Evolutionary conservation across 2,329 filamentous ascomycete genomes (phyloP).

Genomic region (Aureobasidium sp.): DNA sequence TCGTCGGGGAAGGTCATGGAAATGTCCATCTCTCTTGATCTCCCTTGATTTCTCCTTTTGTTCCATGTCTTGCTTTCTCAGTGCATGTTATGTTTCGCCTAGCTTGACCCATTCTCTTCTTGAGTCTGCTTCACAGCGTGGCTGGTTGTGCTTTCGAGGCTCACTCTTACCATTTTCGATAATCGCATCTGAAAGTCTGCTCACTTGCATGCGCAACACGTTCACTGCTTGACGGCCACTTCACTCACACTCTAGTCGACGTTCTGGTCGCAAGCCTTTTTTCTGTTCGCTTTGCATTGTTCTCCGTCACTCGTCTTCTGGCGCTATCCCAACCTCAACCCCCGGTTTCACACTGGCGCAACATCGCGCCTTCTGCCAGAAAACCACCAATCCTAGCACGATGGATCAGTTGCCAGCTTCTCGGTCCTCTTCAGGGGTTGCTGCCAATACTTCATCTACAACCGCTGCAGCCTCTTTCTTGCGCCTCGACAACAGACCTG

Average conservation of each 20-base stretch:
- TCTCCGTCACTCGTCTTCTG: neutral
- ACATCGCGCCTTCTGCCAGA: neutral
- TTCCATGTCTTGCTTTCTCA: neutral
- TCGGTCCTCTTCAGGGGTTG: neutral
- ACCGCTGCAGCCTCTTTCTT: neutral
- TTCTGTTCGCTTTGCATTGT: neutral
- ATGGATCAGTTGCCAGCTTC: neutral
- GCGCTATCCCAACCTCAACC: neutral
- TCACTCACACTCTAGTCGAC: neutral
- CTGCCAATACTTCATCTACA: neutral
- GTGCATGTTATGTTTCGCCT: neutral
- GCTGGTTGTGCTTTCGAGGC: neutral
- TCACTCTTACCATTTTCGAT: neutral
- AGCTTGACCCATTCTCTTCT: neutral
- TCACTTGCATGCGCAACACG: neutral
- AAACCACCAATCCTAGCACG: neutral
- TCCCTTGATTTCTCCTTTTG: neutral
- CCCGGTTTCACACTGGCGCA: neutral
- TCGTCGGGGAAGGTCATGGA: neutral
- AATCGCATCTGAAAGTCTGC: neutral
- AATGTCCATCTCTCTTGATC: neutral
- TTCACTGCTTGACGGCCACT: neutral
- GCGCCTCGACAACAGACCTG: neutral
- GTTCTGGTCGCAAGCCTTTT: neutral
- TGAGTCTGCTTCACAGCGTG: neutral